Percentiles rank a stretch among this genome's conserved stretches.
phyloP scores from a whole-genome alignment of 768 basidiomycete genomes.

The Hygrophoropsis aurantiaca region DNA sequence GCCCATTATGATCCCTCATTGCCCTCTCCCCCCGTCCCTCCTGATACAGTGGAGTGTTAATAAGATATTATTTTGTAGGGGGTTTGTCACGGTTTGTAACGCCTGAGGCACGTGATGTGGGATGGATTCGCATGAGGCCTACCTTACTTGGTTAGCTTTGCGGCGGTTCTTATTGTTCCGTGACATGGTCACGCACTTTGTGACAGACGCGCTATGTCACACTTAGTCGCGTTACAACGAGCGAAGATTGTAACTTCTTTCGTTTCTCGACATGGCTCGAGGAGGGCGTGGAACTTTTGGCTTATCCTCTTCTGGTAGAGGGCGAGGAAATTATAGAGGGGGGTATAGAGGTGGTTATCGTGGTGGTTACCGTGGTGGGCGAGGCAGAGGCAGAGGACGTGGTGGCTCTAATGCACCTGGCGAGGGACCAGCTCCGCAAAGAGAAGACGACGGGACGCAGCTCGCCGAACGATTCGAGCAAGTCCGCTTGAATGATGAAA shows the following conservation, averaged over 20 bases:
- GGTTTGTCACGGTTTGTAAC: too few species aligned
- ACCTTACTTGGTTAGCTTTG: too few species aligned
- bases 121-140: too few species aligned
- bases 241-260: not conserved
- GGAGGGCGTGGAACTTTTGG: slow-evolving; percentile 56
- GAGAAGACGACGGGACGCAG: slow-evolving; percentile 90
- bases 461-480: slow-evolving; percentile 86
- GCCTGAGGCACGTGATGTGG: too few species aligned
- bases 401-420: slow-evolving; percentile 35
- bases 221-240: not conserved
- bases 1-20: too few species aligned
- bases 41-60: too few species aligned
- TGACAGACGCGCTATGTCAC: not conserved
- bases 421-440: slow-evolving; percentile 53
- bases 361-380: slow-evolving; percentile 46
- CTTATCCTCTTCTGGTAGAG: slow-evolving; percentile 45
- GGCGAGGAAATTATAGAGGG: slow-evolving; percentile 40
- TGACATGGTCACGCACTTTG: slow-evolving; percentile 1
- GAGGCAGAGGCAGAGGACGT: slow-evolving; percentile 45
- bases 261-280: slow-evolving; percentile 35
- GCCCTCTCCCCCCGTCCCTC: too few species aligned
- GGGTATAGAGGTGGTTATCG: slow-evolving; percentile 39
- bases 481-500: slow-evolving; percentile 72
- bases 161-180: slow-evolving; percentile 1
- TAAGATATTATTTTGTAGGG: too few species aligned